Base-by-base conservation (phyloP, 768 basidiomycete species). In the Phylloporus sp. region DNA sequence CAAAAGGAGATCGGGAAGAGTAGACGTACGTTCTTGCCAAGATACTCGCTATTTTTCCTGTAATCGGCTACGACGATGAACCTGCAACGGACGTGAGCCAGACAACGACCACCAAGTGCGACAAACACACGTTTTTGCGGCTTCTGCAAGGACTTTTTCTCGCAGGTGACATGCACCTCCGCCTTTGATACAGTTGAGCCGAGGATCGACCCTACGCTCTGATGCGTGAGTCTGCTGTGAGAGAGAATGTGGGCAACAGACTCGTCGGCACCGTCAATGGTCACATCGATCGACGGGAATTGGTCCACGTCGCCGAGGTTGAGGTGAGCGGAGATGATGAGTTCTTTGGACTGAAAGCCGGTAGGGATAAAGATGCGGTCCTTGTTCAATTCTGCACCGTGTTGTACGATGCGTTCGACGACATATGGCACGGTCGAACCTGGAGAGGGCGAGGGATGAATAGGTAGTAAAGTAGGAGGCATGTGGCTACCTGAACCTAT, bases 261-360 rank as follows among this genome's bases (percentile, higher is more conserved):
- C 90, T 97, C 95, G 53, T 98, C 95, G 3, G 95, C 95, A 35
- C 95, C 95, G 62, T 99, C 96, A 34, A 99, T 81, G 1, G 94
- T 97, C n/a, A 98, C 90, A 59, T 99, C 96, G 44, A 98, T 85
- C 2, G 74, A 72, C 5, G 87, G 84, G 67, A 86, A 93, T 63
- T 92, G 84, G 60, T 92, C 87, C 13, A 93, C 82, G 60, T 96
- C 94, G 27, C 92, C 94, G 5, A 96, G 78, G 26, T 67, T 78
- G 13, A 96, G 73, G 6, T 82, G 78, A 21, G 83, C 81, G 36
- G 76, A 74, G 43, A 97, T 82, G 61, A 99, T 98, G 49, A 99
- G 81, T 61, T 96, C 84, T 63, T 92, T 95, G 14, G 90, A 93
- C 69, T 99, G 96, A 69, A 98, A 98, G 18, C 94, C 90, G 4